Conservation (phyloP, 352 stramenopile species). For the Poterioochromonas sp. region DNA sequence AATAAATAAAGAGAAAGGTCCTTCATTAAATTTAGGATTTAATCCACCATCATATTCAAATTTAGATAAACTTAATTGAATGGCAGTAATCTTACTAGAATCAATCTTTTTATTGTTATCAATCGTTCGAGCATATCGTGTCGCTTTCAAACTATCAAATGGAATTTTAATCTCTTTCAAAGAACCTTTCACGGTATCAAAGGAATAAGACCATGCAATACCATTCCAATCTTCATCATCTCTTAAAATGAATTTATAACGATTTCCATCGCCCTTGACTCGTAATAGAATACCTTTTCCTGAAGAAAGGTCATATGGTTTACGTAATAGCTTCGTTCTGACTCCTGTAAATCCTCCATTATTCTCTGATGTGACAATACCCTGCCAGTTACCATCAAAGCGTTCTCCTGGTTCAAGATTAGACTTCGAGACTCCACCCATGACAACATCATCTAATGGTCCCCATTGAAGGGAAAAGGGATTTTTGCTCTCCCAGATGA, state of each 20-base stretch:
- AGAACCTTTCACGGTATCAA: slow-evolving; percentile 39
- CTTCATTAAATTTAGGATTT: background rate
- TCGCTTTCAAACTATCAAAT: slow-evolving; percentile 37
- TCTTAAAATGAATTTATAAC: slow-evolving; percentile 47
- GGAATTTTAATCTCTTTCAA: slow-evolving; percentile 41
- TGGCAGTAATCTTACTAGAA: slow-evolving; percentile 33
- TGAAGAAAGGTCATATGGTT: slow-evolving; percentile 37
- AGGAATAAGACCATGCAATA: slow-evolving; percentile 38
- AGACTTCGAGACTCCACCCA: slow-evolving; percentile 43
- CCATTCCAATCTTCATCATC: slow-evolving; percentile 32
- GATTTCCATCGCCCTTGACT: slow-evolving; percentile 44
- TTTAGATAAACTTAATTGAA: slow-evolving; percentile 47
- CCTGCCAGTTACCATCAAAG: slow-evolving; percentile 31
- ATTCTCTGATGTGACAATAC: slow-evolving; percentile 41
- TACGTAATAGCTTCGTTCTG: slow-evolving; percentile 37
- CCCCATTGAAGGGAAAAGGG: slow-evolving; percentile 29
- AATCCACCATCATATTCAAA: slow-evolving; percentile 45
- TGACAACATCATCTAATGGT: slow-evolving; percentile 45
- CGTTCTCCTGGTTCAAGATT: slow-evolving; percentile 31
- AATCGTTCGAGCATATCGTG: background rate
- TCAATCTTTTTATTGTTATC: background rate
- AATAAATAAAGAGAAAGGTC: too few species aligned
- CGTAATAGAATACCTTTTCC: slow-evolving; percentile 40
- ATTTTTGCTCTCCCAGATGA: background rate
- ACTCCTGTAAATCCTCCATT: slow-evolving; percentile 45